Conservation (phyloP, 2,329 filamentous ascomycete genomes). For the Botrytis hyacinthi region DNA sequence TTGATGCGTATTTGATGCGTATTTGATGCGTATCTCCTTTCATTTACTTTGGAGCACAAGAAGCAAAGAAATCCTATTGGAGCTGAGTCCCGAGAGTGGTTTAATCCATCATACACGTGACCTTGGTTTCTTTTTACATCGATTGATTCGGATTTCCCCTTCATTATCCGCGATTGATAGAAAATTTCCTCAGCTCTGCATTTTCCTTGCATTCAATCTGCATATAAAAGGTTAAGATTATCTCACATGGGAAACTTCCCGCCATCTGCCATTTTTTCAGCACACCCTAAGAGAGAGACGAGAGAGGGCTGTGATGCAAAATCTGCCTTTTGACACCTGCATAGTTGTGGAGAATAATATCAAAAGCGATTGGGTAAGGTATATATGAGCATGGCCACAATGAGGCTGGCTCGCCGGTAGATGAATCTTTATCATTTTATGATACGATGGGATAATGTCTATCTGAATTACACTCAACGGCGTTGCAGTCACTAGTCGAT, state of each 20-base stretch:
- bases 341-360: constrained; percentile 5
- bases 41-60: constrained; percentile 4
- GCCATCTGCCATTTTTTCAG: neutral
- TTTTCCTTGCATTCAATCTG: constrained; percentile 5
- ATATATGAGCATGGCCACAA: constrained; percentile 14
- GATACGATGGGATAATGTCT: constrained; percentile 10
- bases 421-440: constrained; percentile 11
- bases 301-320: constrained; percentile 1
- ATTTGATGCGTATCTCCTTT: constrained; percentile 4
- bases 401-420: constrained; percentile 14
- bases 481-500: constrained; percentile 7
- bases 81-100: neutral
- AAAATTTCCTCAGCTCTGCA: constrained; percentile 3
- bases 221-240: constrained; percentile 14
- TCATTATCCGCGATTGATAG: constrained; percentile 6
- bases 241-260: constrained; percentile 1
- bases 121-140: neutral
- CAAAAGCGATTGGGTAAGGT: constrained; percentile 4
- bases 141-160: constrained; percentile 18
- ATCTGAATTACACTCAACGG: constrained; percentile 5
- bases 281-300: neutral
- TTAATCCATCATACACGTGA: constrained; percentile 4
- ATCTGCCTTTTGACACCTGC: constrained; percentile 12
- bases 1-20: constrained; percentile 12
- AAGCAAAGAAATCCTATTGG: constrained; percentile 14